Evolutionary conservation across 2,329 filamentous ascomycete genomes (phyloP), one percentile per base, ranked within the genome.

Genomic region (Metarhizium robertsii): DNA sequence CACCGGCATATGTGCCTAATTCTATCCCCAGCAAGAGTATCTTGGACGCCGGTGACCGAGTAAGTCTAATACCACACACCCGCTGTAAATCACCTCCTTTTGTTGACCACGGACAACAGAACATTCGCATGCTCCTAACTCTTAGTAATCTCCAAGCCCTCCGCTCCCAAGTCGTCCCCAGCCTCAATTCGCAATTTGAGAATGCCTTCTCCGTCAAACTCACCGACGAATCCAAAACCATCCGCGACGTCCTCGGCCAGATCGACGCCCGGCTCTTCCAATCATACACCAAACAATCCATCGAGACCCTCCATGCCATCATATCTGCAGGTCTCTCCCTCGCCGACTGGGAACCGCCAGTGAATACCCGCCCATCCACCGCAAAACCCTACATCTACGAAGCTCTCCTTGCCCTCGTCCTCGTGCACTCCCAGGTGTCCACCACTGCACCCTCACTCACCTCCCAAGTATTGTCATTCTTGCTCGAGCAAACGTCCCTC

Each of bases 151-250:
- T 99, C 57, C 87, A 92, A 65, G 81, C 87, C 29, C 83, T 99
- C 42, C 87, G 90, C 56, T 79, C 84, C 29, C 85, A 94, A 59
- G 82, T 92, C 36, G 88, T 97, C 2, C 92, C 92, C 0, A 85
- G 86, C 62, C 80, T 99, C n/a, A 89, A 96, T 67, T 83, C 87
- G 4, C 88, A 94, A 66, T 99, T 97, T 65, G 94, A 99, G 68
- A 91, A 89, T 52, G 84, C 90, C 55, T 99, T 99, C 72, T 91
- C 89, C 1, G 90, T 97, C 59, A 95, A 95, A 66, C 80, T 99
- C 57, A 95, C 91, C 1, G 92, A 96, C 60, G 94, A 99, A 72
- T 87, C 86, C 55, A 92, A 92, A 69, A 94, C 89, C 0, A 92
- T 99, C 66, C 86, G 87, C 55, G 91, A 97, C 65, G 90, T 95